Percentiles rank a stretch among this genome's conserved stretches.
Evolutionary conservation across 805 yeast genomes (phyloP).

Genomic region (Candida endomychidarum): DNA sequence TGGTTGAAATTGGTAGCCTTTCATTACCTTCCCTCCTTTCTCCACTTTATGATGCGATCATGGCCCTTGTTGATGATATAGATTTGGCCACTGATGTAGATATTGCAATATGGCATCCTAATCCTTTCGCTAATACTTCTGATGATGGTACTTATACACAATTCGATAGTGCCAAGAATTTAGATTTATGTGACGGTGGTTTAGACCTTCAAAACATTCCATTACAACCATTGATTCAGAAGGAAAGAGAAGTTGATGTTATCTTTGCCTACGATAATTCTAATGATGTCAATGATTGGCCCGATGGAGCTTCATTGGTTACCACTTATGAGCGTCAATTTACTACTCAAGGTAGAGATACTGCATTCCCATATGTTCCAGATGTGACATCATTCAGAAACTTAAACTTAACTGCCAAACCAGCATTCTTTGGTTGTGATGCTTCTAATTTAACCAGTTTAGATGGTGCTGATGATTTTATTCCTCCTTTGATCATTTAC

Average conservation of each 20-base stretch:
- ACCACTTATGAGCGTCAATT: slow-evolving; percentile 38
- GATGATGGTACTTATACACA: slow-evolving; percentile 29
- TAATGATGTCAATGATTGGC: slow-evolving; percentile 36
- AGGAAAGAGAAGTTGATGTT: slow-evolving; percentile 32
- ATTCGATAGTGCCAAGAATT: slow-evolving; percentile 21
- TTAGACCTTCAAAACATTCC: slow-evolving; percentile 40
- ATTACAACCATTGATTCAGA: slow-evolving; percentile 34
- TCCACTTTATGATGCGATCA: slow-evolving; percentile 21
- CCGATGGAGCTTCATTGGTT: slow-evolving; percentile 35
- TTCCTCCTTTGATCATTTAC: slow-evolving; percentile 75
- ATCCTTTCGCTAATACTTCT: slow-evolving; percentile 52
- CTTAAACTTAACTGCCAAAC: slow-evolving; percentile 62
- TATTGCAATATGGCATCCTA: slow-evolving; percentile 69
- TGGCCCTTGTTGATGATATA: slow-evolving; percentile 39
- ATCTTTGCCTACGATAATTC: slow-evolving; percentile 39
- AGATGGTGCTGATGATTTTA: slow-evolving; percentile 48
- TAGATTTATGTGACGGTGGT: slow-evolving; percentile 40
- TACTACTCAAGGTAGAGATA: slow-evolving; percentile 48
- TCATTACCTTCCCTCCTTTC: slow-evolving; percentile 21
- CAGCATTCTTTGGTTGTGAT: slow-evolving; percentile 84
- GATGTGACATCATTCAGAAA: slow-evolving; percentile 59
- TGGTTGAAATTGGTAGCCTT: slow-evolving; percentile 52
- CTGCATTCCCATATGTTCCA: slow-evolving; percentile 80
- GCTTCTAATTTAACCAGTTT: slow-evolving; percentile 60
- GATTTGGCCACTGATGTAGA: slow-evolving; percentile 54